phyloP scores from a whole-genome alignment of 495 filamentous ascomycete genomes.

The Podospora sp. region DNA sequence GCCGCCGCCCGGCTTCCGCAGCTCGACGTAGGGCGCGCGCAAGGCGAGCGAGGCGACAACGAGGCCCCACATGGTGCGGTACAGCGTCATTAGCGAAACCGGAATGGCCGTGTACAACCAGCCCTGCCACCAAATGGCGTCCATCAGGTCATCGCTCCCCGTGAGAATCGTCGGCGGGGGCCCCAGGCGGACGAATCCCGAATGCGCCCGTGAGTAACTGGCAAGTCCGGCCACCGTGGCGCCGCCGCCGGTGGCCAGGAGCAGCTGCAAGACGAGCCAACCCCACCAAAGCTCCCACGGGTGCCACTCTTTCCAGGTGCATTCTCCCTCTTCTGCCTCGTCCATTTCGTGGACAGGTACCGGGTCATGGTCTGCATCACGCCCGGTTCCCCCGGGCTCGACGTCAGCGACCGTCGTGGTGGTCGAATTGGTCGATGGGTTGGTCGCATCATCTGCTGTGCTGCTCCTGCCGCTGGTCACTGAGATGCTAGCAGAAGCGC shows the following conservation, averaged over 20 bases:
- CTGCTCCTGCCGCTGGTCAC: background rate
- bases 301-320: slow-evolving; percentile 13
- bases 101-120: slow-evolving; percentile 12
- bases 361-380: background rate
- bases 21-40: slow-evolving; percentile 13
- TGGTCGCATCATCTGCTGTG: background rate
- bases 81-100: slow-evolving; percentile 8
- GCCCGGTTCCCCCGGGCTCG: background rate
- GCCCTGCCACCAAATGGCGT: slow-evolving; percentile 8
- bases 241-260: background rate
- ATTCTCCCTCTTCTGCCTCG: background rate
- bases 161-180: slow-evolving; percentile 2
- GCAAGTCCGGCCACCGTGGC: slow-evolving; percentile 4
- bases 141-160: slow-evolving; percentile 2
- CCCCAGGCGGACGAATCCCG: slow-evolving; percentile 8
- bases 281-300: background rate
- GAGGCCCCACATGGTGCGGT: slow-evolving; percentile 7
- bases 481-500: background rate
- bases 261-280: slow-evolving; percentile 8
- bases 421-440: background rate
- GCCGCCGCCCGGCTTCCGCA: slow-evolving; percentile 11
- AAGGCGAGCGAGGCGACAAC: slow-evolving; percentile 4
- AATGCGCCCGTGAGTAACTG: slow-evolving; percentile 6
- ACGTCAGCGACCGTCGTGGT: background rate
- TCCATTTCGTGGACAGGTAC: background rate